A percentile compares a stretch with the other conserved stretches of the same genome.
Conservation (phyloP, 106 monocot genomes). For the Gastrodia elata region DNA sequence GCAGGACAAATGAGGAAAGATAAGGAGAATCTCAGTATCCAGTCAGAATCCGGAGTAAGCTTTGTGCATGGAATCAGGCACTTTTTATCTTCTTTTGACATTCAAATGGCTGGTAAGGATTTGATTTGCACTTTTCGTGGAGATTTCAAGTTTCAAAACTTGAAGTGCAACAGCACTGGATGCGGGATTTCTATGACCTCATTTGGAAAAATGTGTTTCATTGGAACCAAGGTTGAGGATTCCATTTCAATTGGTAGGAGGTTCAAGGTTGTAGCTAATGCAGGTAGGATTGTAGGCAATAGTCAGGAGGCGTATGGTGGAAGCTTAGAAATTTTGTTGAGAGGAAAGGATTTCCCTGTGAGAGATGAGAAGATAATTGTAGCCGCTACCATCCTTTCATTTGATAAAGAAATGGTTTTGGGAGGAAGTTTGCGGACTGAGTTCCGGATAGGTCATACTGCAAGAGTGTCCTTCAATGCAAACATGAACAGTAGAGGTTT, state of each 20-base stretch:
- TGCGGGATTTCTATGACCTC: conserved; percentile 59
- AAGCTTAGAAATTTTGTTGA: conserved; percentile 39
- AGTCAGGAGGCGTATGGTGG: conserved; percentile 62
- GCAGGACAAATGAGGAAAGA: conserved; percentile 74
- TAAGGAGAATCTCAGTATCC: conserved; percentile 55
- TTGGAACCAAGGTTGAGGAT: conserved; percentile 75
- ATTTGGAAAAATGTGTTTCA: conserved; percentile 28
- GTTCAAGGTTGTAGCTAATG: conserved; percentile 28
- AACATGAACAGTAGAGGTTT: conserved; percentile 61
- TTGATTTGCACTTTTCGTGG: conserved; percentile 51
- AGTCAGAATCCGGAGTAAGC: conserved; percentile 39
- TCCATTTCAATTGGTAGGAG: conserved; percentile 46
- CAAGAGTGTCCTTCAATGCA: conserved; percentile 48
- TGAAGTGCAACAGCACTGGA: conserved; percentile 34
- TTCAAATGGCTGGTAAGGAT: conserved; percentile 56
- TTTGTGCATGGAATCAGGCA: conserved; percentile 21
- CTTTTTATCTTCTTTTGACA: conserved; percentile 32
- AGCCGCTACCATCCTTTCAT: conserved; percentile 39
- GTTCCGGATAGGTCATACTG: conserved; percentile 37
- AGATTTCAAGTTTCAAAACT: conserved; percentile 33
- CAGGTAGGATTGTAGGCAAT: conserved; percentile 39
- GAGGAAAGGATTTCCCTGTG: conserved; percentile 77
- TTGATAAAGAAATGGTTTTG: conserved; percentile 57
- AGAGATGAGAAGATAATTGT: conserved; percentile 60
- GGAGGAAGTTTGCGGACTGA: conserved; percentile 55